Evolutionary conservation across 2,329 filamentous ascomycete genomes (phyloP).

Genomic region (Cercospora sp.): DNA sequence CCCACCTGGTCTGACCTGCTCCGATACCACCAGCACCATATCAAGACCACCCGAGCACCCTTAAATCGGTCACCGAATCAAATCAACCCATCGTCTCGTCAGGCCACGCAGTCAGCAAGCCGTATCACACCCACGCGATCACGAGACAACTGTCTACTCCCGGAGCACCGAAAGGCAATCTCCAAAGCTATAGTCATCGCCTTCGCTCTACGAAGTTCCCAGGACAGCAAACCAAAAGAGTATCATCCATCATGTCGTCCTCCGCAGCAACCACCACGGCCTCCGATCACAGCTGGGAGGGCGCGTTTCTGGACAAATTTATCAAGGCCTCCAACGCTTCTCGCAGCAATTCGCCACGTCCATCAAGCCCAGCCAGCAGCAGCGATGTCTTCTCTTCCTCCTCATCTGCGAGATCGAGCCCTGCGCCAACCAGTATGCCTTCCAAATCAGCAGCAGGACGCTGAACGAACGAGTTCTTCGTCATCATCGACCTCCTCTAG

Average conservation of each 20-base stretch:
- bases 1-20: neutral
- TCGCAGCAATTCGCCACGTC: conserved; percentile 8
- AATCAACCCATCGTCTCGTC: neutral
- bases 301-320: conserved; percentile 24
- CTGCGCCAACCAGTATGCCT: conserved; percentile 15
- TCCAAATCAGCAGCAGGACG: conserved; percentile 9
- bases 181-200: conserved; percentile 3
- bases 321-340: conserved; percentile 20
- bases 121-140: neutral
- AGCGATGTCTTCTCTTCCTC: conserved; percentile 10
- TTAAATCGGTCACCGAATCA: conserved; percentile 6
- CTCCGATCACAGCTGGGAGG: conserved; percentile 17
- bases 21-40: neutral
- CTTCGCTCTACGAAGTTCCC: neutral
- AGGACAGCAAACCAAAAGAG: neutral
- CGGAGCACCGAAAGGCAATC: neutral
- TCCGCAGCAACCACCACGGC: conserved; percentile 5
- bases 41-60: neutral
- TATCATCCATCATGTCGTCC: conserved; percentile 13
- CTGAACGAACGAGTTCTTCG: conserved; percentile 7
- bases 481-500: neutral
- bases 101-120: conserved; percentile 1
- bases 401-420: conserved; percentile 7
- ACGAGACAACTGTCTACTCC: neutral
- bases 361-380: conserved; percentile 13